A percentile compares a stretch with the other conserved stretches of the same genome.
Conservation (phyloP, 371 early-diverging fungal genomes). For the Mortierella sp. region DNA sequence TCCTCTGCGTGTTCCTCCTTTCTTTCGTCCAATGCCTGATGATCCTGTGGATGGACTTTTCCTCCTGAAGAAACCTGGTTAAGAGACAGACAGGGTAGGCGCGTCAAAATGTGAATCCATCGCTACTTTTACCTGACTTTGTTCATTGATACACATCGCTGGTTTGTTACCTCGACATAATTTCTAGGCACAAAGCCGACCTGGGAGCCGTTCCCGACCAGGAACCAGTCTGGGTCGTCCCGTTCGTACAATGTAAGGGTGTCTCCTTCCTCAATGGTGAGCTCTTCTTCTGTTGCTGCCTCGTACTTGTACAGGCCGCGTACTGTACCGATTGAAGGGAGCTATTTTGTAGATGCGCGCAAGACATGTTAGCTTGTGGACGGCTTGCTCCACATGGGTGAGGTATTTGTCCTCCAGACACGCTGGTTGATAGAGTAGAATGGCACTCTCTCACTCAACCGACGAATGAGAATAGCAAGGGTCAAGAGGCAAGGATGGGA, state of each 20-base stretch:
- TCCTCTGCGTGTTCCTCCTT: constrained; percentile 43
- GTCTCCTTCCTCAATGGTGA: constrained; percentile 80
- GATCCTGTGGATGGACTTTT: constrained; percentile 39
- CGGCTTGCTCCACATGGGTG: too few relatives aligned
- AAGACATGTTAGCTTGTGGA: too few relatives aligned
- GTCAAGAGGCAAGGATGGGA: too few relatives aligned
- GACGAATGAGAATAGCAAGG: too few relatives aligned
- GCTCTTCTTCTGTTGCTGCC: constrained; percentile 84
- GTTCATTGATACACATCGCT: too few relatives aligned
- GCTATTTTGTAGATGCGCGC: constrained; percentile 19
- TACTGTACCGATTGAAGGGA: constrained; percentile 61
- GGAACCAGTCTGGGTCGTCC: constrained; percentile 85
- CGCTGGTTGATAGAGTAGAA: too few relatives aligned
- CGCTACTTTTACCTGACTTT: neutral
- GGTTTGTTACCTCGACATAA: constrained; percentile 71
- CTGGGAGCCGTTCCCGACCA: constrained; percentile 65
- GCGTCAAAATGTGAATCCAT: too few relatives aligned
- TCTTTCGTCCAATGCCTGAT: constrained; percentile 27
- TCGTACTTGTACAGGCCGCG: constrained; percentile 83
- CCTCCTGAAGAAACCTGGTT: constrained; percentile 47
- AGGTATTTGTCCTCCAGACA: too few relatives aligned
- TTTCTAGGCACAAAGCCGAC: constrained; percentile 82
- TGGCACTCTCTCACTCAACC: too few relatives aligned
- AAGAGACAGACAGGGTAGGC: too few relatives aligned
- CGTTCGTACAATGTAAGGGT: constrained; percentile 74